Conservation (phyloP, 441 rosid species). For the Geranium incanum region DNA sequence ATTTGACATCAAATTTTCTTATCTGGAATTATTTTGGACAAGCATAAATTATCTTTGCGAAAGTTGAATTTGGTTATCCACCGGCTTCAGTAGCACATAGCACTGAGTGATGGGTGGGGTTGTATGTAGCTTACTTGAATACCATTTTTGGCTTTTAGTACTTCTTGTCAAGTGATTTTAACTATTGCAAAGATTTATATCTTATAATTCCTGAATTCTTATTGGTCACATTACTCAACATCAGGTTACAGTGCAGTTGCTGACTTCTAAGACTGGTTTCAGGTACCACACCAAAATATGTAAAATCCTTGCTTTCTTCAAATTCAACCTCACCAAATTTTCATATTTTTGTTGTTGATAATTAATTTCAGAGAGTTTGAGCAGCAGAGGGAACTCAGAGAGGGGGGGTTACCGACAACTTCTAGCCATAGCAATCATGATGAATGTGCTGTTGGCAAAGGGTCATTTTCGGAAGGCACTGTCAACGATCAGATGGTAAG, state of each 20-base stretch:
- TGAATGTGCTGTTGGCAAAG: constrained; percentile 49
- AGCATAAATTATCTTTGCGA: constrained; percentile 5
- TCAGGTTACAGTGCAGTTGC: constrained; percentile 92
- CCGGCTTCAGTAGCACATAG: constrained; percentile 5
- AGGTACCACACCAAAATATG: constrained; percentile 37
- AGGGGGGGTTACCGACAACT: constrained; percentile 58
- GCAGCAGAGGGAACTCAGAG: constrained; percentile 94
- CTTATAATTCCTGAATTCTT: constrained; percentile 12
- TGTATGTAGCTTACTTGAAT: constrained; percentile 9
- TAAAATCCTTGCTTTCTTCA: constrained; percentile 18
- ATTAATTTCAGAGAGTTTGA: constrained; percentile 77
- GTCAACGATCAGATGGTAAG: constrained; percentile 50
- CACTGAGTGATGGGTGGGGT: constrained; percentile 9
- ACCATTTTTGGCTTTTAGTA: not conserved
- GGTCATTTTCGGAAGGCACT: constrained; percentile 51
- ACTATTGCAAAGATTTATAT: constrained; percentile 12
- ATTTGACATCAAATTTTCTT: no score
- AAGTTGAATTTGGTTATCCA: constrained; percentile 8
- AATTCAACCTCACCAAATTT: constrained; percentile 16
- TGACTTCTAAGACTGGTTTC: constrained; percentile 97
- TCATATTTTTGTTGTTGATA: constrained; percentile 9
- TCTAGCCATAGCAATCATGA: constrained; percentile 56
- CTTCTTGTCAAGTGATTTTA: constrained; percentile 14
- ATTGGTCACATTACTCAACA: constrained; percentile 19
- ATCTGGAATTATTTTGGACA: no score